Conservation (phyloP, 2,329 filamentous ascomycete species). For the Fusarium sambucinum region DNA sequence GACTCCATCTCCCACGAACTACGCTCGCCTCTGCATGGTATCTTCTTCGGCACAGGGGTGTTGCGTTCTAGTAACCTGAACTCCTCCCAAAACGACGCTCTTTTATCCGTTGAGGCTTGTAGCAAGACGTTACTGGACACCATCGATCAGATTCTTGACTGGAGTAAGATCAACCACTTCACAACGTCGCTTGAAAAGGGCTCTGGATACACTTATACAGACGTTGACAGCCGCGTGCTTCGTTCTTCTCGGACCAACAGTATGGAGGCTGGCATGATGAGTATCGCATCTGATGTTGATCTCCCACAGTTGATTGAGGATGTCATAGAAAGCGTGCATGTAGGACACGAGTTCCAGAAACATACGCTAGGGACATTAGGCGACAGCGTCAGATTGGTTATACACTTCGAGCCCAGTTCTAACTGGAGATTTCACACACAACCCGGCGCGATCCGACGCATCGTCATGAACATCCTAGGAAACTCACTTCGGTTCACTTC, state of each 20-base stretch:
- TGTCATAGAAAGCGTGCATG: background rate
- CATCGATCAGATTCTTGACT: conserved; percentile 5
- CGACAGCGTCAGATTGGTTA: fast-evolving
- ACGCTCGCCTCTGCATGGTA: background rate
- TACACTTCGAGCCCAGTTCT: background rate
- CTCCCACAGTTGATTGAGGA: conserved; percentile 4
- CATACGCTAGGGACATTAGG: background rate
- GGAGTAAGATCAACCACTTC: conserved; percentile 11
- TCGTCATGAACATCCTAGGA: background rate
- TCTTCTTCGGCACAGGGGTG: background rate
- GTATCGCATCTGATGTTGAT: background rate
- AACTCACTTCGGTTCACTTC: background rate
- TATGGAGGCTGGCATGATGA: background rate
- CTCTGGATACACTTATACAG: background rate
- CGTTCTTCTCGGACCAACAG: background rate
- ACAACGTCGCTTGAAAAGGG: background rate
- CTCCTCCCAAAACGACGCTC: background rate
- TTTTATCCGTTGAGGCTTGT: background rate
- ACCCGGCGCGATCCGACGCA: background rate
- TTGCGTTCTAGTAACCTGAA: background rate
- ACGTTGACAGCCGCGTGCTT: background rate
- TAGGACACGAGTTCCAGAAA: conserved; percentile 8
- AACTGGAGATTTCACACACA: background rate
- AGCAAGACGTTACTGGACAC: background rate
- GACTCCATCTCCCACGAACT: conserved; percentile 9